Percentiles rank a stretch among this genome's conserved stretches.
Evolutionary conservation across 1,284 basidiomycete genomes (phyloP).

Genomic region (Tilletia caries): DNA sequence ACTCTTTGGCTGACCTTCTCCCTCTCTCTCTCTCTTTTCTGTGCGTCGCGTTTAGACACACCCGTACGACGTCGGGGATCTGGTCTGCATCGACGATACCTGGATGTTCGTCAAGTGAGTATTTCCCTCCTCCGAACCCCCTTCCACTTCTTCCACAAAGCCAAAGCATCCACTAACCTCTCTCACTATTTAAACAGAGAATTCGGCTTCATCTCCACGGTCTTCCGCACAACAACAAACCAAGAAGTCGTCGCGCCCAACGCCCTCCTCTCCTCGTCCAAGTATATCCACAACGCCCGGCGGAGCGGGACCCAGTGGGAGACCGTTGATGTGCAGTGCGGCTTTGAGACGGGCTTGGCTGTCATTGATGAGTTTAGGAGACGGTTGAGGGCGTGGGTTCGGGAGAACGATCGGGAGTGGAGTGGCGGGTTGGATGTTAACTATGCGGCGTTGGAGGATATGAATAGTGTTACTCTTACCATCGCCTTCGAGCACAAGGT

Average conservation of each 20-base stretch:
- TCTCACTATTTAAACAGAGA: conserved; percentile 11
- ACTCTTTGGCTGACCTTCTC: neutral
- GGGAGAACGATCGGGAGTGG: conserved; percentile 64
- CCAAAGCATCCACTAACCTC: neutral
- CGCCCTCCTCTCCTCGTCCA: conserved; percentile 67
- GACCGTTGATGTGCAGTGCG: conserved; percentile 59
- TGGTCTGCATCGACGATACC: conserved; percentile 51
- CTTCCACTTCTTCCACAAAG: neutral
- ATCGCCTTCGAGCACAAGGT: conserved; percentile 70
- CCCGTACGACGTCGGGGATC: conserved; percentile 52
- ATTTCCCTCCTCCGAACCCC: neutral
- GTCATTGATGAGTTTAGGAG: conserved; percentile 66
- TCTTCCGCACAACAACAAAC: conserved; percentile 73
- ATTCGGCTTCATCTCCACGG: conserved; percentile 76
- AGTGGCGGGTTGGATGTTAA: conserved; percentile 49
- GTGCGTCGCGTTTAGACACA: conserved; percentile 30
- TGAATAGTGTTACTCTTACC: conserved; percentile 41
- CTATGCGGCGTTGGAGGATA: conserved; percentile 47
- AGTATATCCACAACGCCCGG: conserved; percentile 66
- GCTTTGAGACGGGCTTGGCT: conserved; percentile 52
- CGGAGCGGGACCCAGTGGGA: conserved; percentile 65
- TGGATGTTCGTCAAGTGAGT: conserved; percentile 50
- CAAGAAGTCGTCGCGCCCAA: conserved; percentile 76
- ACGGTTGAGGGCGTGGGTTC: conserved; percentile 64
- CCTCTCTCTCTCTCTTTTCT: conserved; percentile 20